Evolutionary conservation across 1,284 basidiomycete species (phyloP).

Genomic region (Sporisorium reilianum): DNA sequence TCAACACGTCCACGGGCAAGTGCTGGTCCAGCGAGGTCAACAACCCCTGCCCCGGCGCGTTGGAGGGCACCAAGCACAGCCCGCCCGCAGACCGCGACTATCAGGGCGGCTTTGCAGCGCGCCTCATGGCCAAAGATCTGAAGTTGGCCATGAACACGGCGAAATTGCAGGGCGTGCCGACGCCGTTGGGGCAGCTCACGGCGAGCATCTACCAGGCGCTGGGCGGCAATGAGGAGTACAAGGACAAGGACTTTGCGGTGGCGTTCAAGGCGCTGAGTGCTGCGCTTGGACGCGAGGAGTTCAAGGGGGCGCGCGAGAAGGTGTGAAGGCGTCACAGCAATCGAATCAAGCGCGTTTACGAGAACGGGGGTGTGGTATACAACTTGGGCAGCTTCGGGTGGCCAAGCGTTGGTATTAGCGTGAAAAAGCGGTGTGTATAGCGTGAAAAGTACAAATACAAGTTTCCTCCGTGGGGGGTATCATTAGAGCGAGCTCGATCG

Average conservation of each 20-base stretch:
- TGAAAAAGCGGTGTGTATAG: constrained; percentile 16
- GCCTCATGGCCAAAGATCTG: constrained; percentile 57
- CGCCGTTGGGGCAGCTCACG: constrained; percentile 55
- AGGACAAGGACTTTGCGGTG: constrained; percentile 58
- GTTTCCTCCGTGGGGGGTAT: constrained; percentile 12
- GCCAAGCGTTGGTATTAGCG: constrained; percentile 5
- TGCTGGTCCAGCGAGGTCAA: constrained; percentile 88
- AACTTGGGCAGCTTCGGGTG: no score
- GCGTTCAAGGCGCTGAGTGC: constrained; percentile 60
- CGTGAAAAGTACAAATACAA: constrained; percentile 16
- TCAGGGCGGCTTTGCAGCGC: constrained; percentile 72
- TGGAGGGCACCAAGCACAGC: constrained; percentile 74
- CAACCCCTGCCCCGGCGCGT: constrained; percentile 83
- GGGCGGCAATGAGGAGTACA: constrained; percentile 52
- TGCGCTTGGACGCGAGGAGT: constrained; percentile 50
- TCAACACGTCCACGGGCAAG: constrained; percentile 68
- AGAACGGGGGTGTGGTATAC: not conserved
- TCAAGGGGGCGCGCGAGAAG: constrained; percentile 35
- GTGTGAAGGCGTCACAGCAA: not conserved
- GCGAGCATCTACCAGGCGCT: constrained; percentile 56
- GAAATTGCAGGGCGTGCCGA: constrained; percentile 54
- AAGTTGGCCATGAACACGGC: constrained; percentile 61
- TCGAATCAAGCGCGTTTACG: not conserved
- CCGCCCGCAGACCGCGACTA: constrained; percentile 86
- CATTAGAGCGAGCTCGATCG: not conserved